Evolutionary conservation across 257 asterid species (phyloP).

Genomic region (Nicotiana tabacum): DNA sequence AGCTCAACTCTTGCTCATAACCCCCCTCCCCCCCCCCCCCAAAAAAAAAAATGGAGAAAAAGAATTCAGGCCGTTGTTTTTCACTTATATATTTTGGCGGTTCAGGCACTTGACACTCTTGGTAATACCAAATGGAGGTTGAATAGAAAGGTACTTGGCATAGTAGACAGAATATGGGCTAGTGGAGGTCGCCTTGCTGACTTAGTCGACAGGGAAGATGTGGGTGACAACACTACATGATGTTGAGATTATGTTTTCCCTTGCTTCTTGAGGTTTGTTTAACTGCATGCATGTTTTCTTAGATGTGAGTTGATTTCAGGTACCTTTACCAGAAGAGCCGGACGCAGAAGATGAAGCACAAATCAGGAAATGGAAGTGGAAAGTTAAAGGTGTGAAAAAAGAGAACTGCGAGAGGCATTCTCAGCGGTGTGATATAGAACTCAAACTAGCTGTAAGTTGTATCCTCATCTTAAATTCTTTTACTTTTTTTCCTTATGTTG

Average conservation of each 20-base stretch:
- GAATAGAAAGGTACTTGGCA: conserved; percentile 71
- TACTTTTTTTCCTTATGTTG: background rate
- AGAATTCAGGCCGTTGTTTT: background rate
- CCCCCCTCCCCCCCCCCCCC: background rate
- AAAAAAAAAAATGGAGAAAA: background rate
- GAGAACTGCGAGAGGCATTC: conserved; percentile 86
- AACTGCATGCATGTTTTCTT: conserved; percentile 12
- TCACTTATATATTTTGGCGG: conserved; percentile 9
- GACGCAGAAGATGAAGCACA: conserved; percentile 72
- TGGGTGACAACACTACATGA: conserved; percentile 28
- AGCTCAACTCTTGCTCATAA: background rate
- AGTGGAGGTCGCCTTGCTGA: conserved; percentile 83
- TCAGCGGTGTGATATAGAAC: conserved; percentile 92
- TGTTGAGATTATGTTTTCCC: background rate
- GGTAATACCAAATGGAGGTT: conserved; percentile 95
- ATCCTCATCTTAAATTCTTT: conserved; percentile 7
- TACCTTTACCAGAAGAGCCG: conserved; percentile 78
- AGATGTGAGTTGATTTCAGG: conserved; percentile 31
- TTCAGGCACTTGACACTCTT: conserved; percentile 86
- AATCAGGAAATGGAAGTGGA: conserved; percentile 89
- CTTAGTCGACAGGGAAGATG: conserved; percentile 90
- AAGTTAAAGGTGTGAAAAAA: conserved; percentile 54
- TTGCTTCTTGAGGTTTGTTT: background rate
- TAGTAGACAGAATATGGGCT: conserved; percentile 90
- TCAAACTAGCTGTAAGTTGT: conserved; percentile 86